Evolutionary conservation across 805 yeast genomes (phyloP).

Genomic region (Yarrowia divulgata): DNA sequence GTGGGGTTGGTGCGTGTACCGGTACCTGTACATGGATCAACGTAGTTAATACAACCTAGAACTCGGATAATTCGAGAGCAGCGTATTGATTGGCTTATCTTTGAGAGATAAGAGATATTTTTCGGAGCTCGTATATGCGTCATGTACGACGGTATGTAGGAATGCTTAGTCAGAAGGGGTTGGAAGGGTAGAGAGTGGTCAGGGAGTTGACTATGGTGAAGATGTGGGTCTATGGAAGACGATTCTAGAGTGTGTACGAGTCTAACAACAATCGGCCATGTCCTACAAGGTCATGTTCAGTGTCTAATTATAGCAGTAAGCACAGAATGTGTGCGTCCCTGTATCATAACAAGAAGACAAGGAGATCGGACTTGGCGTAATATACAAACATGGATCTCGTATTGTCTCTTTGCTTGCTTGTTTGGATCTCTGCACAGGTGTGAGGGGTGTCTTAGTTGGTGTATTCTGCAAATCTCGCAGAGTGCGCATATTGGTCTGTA

Average conservation of each 20-base stretch:
- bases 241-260: no score
- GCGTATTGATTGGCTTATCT: slow-evolving; percentile 1
- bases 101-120: neutral
- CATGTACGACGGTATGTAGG: neutral
- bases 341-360: neutral
- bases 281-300: no score
- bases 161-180: slow-evolving; percentile 3
- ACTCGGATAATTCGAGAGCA: neutral
- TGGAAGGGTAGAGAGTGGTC: no score
- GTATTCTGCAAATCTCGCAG: slow-evolving; percentile 23
- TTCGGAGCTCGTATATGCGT: neutral
- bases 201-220: no score
- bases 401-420: neutral
- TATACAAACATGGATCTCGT: neutral
- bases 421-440: neutral
- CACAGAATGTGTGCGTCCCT: no score
- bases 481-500: slow-evolving; percentile 13
- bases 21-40: neutral
- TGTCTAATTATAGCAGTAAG: no score
- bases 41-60: neutral
- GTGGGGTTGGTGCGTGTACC: slow-evolving; percentile 1
- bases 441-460: neutral
- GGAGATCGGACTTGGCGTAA: no score
- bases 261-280: no score
- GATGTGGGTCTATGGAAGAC: no score